phyloP scores from a whole-genome alignment of 2,329 filamentous ascomycete species.

The Monosporascus sp. region DNA sequence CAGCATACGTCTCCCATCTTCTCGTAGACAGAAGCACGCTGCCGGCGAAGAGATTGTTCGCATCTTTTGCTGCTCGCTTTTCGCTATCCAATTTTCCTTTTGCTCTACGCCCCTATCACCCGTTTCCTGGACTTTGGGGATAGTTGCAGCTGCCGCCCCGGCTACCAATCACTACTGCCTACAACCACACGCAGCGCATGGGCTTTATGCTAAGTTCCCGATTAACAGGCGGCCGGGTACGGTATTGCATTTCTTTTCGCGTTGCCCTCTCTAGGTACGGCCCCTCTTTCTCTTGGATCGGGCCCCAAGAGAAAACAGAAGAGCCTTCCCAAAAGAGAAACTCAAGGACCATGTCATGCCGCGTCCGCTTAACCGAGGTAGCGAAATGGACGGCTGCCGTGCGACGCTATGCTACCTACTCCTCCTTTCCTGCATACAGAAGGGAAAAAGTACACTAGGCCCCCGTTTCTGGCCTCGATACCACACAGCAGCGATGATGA shows the following conservation, averaged over 20 bases:
- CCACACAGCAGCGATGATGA: not conserved
- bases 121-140: not conserved
- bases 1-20: not conserved
- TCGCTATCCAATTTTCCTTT: not conserved
- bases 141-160: not conserved
- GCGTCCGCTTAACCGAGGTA: not conserved
- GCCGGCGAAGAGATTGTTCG: not conserved
- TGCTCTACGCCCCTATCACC: not conserved
- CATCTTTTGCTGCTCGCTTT: not conserved
- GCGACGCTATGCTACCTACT: not conserved
- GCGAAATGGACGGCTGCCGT: not conserved
- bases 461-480: not conserved
- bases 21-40: not conserved
- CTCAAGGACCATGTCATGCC: not conserved
- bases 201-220: not conserved
- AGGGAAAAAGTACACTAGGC: not conserved
- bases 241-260: not conserved
- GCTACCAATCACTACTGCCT: not conserved
- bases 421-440: not conserved
- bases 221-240: not conserved
- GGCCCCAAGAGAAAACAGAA: not conserved
- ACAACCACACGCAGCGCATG: not conserved
- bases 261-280: not conserved
- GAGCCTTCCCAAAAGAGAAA: not conserved
- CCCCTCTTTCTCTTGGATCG: not conserved